These are phyloP conservation scores for Termitomyces sp. DNA, from an alignment of 768 basidiomycete genomes.

Conservation along the genomic window DNA sequence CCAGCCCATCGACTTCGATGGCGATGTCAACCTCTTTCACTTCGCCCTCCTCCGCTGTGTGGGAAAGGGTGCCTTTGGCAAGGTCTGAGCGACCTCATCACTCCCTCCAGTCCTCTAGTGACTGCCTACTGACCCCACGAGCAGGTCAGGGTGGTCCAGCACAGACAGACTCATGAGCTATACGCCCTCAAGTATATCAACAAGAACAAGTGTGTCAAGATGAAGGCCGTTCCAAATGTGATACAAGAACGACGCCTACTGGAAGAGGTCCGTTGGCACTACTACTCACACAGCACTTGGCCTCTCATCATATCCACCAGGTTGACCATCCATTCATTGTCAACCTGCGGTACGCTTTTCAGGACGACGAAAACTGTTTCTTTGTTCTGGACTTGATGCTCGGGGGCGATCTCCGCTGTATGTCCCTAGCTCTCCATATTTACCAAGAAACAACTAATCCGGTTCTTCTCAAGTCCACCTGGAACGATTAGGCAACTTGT, in stretches of 20 bases:
- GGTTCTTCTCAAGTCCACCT: constrained; percentile 62
- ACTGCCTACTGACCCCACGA: constrained; percentile 1
- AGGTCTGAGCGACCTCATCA: constrained; percentile 43
- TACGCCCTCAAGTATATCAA: constrained; percentile 99
- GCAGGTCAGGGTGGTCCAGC: constrained; percentile 98
- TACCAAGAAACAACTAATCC: constrained; percentile 6
- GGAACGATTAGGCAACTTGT: constrained; percentile 69
- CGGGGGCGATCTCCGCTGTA: constrained; percentile 91
- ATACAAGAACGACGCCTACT: constrained; percentile 92
- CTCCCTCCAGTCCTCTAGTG: constrained; percentile 7
- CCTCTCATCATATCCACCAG: constrained; percentile 31
- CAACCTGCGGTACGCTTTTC: constrained; percentile 93
- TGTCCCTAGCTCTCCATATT: constrained; percentile 21
- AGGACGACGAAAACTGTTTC: constrained; percentile 98
- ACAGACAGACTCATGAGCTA: constrained; percentile 94
- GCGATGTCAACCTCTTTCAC: constrained; percentile 94
- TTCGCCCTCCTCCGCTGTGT: constrained; percentile 92
- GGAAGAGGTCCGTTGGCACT: constrained; percentile 67
- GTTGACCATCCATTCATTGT: constrained; percentile 95
- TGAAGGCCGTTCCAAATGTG: constrained; percentile 97
- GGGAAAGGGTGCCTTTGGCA: constrained; percentile 99
- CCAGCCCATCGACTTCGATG: constrained; percentile 92
- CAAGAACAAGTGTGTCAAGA: constrained; percentile 95
- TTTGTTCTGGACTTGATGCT: constrained; percentile 98
- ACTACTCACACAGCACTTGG: neutral